Evolutionary conservation across 2,329 filamentous ascomycete species (phyloP).

Genomic region (Tolypocladium amazonense): DNA sequence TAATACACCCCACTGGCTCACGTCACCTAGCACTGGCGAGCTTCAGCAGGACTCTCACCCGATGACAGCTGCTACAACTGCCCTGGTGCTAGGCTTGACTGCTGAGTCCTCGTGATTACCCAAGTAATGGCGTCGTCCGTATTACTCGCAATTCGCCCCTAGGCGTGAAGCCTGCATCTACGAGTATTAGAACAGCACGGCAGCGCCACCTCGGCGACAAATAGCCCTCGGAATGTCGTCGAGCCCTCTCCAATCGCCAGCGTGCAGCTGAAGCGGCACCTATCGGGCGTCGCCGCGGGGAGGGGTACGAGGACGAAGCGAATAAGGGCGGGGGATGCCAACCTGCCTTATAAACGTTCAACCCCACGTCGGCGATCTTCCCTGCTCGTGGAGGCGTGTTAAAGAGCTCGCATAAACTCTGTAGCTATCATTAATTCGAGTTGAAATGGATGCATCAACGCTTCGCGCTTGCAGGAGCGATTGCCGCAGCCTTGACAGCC

Average conservation of each 20-base stretch:
- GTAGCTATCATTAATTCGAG: background rate
- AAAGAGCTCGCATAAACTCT: conserved; percentile 1
- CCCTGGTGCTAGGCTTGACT: background rate
- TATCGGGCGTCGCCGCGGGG: background rate
- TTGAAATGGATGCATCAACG: background rate
- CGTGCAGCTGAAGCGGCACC: background rate
- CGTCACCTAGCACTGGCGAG: background rate
- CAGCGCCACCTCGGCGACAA: background rate
- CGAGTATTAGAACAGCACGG: background rate
- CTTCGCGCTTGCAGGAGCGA: background rate
- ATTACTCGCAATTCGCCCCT: background rate
- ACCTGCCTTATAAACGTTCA: background rate
- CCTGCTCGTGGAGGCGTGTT: background rate
- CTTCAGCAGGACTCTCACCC: background rate
- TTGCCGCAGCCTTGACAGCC: background rate
- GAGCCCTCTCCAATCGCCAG: background rate
- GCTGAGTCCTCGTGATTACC: background rate
- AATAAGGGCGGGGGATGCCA: background rate
- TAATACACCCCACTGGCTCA: background rate
- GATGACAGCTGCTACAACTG: background rate
- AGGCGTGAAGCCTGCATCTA: background rate
- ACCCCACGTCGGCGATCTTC: background rate
- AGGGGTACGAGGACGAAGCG: background rate
- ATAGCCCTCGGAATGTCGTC: background rate
- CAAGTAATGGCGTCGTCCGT: background rate